Percentiles rank a stretch among this genome's conserved stretches.
Conservation (phyloP, 129 eudicot genomes). For the Helichrysum umbraculigerum region DNA sequence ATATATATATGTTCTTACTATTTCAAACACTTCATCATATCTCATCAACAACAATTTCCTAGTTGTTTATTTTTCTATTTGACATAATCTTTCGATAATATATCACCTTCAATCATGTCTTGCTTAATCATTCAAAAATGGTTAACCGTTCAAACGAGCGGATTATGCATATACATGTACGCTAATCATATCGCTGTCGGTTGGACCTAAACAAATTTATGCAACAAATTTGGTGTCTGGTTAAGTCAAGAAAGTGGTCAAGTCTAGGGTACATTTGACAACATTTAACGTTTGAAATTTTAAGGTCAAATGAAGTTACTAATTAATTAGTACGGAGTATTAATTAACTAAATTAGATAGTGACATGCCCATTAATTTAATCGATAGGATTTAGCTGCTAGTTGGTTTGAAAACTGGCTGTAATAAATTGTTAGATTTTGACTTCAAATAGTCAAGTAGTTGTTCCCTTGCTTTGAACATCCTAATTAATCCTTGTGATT, state of each 20-base stretch:
- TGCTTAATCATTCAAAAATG: constrained; percentile 12
- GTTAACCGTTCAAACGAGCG: neutral
- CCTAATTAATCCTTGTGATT: neutral
- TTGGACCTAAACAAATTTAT: neutral
- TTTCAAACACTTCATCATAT: too few relatives aligned
- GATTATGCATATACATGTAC: too few relatives aligned
- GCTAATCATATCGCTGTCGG: too few relatives aligned
- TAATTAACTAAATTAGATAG: constrained; percentile 23
- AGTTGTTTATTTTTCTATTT: neutral
- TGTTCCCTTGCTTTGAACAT: neutral
- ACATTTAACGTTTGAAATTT: constrained; percentile 7
- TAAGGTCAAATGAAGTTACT: neutral
- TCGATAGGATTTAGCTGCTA: constrained; percentile 3
- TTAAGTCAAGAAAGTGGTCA: constrained; percentile 33
- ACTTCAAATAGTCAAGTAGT: constrained; percentile 17
- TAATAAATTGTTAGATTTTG: constrained; percentile 26
- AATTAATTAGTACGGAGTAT: too few relatives aligned
- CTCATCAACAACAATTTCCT: neutral
- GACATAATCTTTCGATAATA: neutral
- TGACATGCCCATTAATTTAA: constrained; percentile 23
- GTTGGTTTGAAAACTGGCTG: constrained; percentile 28
- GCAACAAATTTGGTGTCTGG: constrained; percentile 14
- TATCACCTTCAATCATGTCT: neutral
- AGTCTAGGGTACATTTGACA: constrained; percentile 18
- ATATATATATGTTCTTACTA: too few relatives aligned